phyloP scores from a whole-genome alignment of 1,139 yeast species.

The Kodamaea fungicola region DNA sequence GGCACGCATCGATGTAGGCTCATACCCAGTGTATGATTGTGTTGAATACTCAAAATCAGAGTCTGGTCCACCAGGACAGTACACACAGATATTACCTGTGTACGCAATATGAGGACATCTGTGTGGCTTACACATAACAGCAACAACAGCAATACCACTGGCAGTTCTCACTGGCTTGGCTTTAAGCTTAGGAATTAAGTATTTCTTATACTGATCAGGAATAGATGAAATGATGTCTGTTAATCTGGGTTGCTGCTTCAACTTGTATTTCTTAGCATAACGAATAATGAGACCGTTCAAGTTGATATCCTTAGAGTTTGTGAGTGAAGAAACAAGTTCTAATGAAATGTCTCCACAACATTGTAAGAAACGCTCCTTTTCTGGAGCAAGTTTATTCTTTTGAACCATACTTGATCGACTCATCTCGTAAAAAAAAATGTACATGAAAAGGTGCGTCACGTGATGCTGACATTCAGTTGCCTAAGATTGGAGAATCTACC shows the following conservation, averaged over 20 bases:
- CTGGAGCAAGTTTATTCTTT: constrained; percentile 67
- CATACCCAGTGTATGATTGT: constrained; percentile 97
- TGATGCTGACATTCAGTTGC: too few relatives aligned
- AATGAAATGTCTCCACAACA: constrained; percentile 92
- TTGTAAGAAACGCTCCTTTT: constrained; percentile 87
- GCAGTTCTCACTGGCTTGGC: constrained; percentile 99
- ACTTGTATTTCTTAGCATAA: constrained; percentile 83
- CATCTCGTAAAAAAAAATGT: too few relatives aligned
- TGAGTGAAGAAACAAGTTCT: constrained; percentile 78
- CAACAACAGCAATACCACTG: constrained; percentile 96
- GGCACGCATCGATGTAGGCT: constrained; percentile 98
- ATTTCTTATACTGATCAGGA: constrained; percentile 93
- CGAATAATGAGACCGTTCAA: constrained; percentile 85
- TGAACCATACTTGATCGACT: constrained; percentile 1
- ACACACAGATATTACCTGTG: constrained; percentile 97
- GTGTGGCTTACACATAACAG: constrained; percentile 99
- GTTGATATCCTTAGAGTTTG: constrained; percentile 76
- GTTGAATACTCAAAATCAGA: constrained; percentile 97
- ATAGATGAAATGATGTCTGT: constrained; percentile 94
- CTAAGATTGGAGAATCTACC: too few relatives aligned
- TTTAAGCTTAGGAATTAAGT: constrained; percentile 84
- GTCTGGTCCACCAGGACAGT: constrained; percentile 99
- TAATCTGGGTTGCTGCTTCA: constrained; percentile 88
- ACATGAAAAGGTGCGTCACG: too few relatives aligned
- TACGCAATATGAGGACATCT: constrained; percentile 99